Percentiles rank a stretch among this genome's conserved stretches.
Conservation (phyloP, 371 early-diverging fungal species). For the Umbelopsis sp. region DNA sequence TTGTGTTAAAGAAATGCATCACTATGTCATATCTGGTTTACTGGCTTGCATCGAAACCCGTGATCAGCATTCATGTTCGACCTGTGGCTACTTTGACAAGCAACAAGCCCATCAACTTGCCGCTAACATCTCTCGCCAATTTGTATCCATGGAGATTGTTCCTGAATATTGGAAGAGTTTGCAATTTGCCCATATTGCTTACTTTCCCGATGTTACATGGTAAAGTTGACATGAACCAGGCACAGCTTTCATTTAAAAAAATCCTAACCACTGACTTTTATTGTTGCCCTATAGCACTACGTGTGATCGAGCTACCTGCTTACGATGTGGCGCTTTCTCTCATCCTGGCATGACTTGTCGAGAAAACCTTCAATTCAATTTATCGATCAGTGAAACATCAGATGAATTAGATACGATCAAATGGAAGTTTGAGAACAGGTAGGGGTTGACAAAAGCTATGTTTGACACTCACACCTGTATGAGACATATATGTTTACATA, state of each 20-base stretch:
- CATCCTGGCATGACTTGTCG: constrained; percentile 46
- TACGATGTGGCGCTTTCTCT: constrained; percentile 58
- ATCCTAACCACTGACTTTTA: too few species aligned
- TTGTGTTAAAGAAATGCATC: constrained; percentile 38
- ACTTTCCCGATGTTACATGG: constrained; percentile 64
- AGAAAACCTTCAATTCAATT: constrained; percentile 37
- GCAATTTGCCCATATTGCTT: constrained; percentile 68
- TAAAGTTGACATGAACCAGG: constrained; percentile 25
- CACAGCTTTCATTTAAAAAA: too few species aligned
- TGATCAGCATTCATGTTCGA: constrained; percentile 23
- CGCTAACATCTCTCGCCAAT: constrained; percentile 43
- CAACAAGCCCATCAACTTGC: constrained; percentile 23
- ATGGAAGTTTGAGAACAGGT: constrained; percentile 59
- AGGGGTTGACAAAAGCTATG: constrained; percentile 6
- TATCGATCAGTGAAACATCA: constrained; percentile 22
- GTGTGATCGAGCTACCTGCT: constrained; percentile 49
- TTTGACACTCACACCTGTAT: too few species aligned
- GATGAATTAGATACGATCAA: constrained; percentile 43
- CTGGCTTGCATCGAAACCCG: constrained; percentile 20
- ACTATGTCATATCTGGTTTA: constrained; percentile 36
- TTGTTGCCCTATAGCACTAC: not conserved
- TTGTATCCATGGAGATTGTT: constrained; percentile 56
- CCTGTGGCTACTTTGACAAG: not conserved
- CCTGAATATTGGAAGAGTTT: constrained; percentile 73
- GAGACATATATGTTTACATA: not conserved